Evolutionary conservation across 257 asterid genomes (phyloP).

Genomic region (Plectranthus barbatus): DNA sequence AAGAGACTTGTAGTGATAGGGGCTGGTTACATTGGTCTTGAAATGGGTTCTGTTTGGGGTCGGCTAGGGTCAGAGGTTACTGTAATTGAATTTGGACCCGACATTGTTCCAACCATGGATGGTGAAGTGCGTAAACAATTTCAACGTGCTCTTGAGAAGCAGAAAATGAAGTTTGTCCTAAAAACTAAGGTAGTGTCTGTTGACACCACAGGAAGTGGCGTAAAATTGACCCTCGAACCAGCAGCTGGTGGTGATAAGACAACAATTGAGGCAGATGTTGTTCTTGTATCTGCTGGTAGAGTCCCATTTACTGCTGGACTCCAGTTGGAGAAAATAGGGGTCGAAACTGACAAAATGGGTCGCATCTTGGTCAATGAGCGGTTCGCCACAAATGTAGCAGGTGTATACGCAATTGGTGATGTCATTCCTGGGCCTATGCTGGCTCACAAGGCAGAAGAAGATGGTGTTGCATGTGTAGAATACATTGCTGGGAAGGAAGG

Average conservation of each 20-base stretch:
- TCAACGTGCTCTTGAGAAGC: conserved; percentile 90
- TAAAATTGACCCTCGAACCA: conserved; percentile 83
- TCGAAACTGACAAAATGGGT: conserved; percentile 77
- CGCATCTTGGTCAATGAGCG: conserved; percentile 63
- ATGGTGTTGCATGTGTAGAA: conserved; percentile 94
- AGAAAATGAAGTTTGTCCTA: conserved; percentile 91
- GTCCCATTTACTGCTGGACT: conserved; percentile 82
- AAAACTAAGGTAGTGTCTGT: conserved; percentile 92
- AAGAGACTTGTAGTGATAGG: conserved; percentile 83
- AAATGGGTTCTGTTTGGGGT: conserved; percentile 99
- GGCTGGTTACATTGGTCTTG: conserved; percentile 97
- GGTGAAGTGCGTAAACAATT: conserved; percentile 82
- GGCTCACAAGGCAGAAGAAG: conserved; percentile 99
- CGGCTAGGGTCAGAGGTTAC: conserved; percentile 96
- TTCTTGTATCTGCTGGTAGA: conserved; percentile 94
- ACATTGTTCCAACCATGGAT: conserved; percentile 94
- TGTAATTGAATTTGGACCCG: conserved; percentile 83
- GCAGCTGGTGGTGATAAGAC: conserved; percentile 83
- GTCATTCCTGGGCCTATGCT: conserved; percentile 97
- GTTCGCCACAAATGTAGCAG: conserved; percentile 58
- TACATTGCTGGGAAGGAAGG: conserved; percentile 87
- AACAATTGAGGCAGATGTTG: conserved; percentile 82
- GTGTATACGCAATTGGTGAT: conserved; percentile 89
- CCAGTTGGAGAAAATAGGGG: conserved; percentile 68
- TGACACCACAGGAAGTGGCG: conserved; percentile 58